A percentile compares a stretch with the other conserved stretches of the same genome.
These are phyloP conservation scores for Panicum virgatum DNA, from an alignment of 202 grass and related monocot species.

Conservation along the genomic window DNA sequence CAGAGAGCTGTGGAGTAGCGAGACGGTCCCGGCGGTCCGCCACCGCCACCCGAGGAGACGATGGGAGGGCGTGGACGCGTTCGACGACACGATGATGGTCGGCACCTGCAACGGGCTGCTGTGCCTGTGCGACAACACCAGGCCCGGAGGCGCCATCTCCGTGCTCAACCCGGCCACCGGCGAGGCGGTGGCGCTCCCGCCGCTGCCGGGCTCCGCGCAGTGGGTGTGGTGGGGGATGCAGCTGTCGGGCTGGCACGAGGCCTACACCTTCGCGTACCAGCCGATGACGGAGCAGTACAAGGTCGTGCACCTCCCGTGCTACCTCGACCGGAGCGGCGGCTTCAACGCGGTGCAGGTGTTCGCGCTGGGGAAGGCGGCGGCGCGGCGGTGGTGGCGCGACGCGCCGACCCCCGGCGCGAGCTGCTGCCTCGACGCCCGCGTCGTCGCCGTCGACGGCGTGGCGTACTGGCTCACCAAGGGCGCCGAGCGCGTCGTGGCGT, in stretches of 20 bases:
- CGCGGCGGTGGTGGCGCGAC: too few species aligned
- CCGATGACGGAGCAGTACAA: background rate
- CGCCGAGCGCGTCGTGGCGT: background rate
- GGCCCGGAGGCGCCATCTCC: too few species aligned
- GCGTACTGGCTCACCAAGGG: background rate
- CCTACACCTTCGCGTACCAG: background rate
- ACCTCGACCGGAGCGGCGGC: background rate
- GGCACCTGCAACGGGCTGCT: too few species aligned
- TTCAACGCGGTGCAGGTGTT: background rate
- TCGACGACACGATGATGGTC: too few species aligned
- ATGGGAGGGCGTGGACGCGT: too few species aligned
- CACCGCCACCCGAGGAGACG: too few species aligned
- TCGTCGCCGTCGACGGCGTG: slow-evolving; percentile 2
- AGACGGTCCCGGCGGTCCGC: too few species aligned
- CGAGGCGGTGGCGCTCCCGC: too few species aligned
- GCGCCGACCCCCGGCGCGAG: background rate
- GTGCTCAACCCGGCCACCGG: too few species aligned
- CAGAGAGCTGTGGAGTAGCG: too few species aligned
- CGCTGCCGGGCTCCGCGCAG: too few species aligned
- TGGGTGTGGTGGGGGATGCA: background rate
- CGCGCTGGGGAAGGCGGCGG: background rate
- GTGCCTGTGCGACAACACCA: too few species aligned
- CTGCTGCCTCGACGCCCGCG: background rate
- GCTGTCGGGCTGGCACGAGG: background rate
- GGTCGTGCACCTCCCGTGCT: slow-evolving; percentile 5